Evolutionary conservation across 306 rosid species (phyloP).

Genomic region (Corylus americana): DNA sequence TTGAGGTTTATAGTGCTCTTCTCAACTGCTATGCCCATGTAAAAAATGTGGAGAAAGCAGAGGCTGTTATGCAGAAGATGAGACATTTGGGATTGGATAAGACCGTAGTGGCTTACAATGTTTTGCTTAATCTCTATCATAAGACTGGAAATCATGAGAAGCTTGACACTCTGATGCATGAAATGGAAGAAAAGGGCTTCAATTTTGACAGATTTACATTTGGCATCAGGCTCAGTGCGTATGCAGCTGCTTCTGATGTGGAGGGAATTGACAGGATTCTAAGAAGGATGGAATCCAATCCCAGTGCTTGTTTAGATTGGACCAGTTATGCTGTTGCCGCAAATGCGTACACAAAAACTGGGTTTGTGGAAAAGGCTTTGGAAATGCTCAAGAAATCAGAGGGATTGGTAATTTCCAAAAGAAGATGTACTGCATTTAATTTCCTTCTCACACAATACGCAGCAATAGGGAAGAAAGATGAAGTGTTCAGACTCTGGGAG

Average conservation of each 20-base stretch:
- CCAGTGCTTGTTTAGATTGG: constrained; percentile 8
- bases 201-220: constrained; percentile 7
- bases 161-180: constrained; percentile 22
- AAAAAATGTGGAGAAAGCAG: constrained; percentile 28
- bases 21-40: constrained; percentile 30
- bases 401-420: constrained; percentile 11
- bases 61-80: constrained; percentile 31
- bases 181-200: constrained; percentile 32
- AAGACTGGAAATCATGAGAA: constrained; percentile 24
- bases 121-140: constrained; percentile 25
- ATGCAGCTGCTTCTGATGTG: constrained; percentile 21
- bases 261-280: constrained; percentile 22
- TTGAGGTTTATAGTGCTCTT: constrained; percentile 20
- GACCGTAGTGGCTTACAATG: constrained; percentile 11
- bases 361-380: constrained; percentile 25
- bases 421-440: constrained; percentile 8
- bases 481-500: constrained; percentile 31
- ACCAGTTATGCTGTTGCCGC: constrained; percentile 10
- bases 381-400: constrained; percentile 30
- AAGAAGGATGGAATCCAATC: constrained; percentile 11
- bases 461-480: constrained; percentile 31
- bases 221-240: constrained; percentile 25
- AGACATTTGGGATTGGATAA: constrained; percentile 20
- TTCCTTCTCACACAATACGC: constrained; percentile 28
- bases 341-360: constrained; percentile 20